Evolutionary conservation across 2,329 filamentous ascomycete genomes (phyloP).

Genomic region (Fonsecaea erecta): DNA sequence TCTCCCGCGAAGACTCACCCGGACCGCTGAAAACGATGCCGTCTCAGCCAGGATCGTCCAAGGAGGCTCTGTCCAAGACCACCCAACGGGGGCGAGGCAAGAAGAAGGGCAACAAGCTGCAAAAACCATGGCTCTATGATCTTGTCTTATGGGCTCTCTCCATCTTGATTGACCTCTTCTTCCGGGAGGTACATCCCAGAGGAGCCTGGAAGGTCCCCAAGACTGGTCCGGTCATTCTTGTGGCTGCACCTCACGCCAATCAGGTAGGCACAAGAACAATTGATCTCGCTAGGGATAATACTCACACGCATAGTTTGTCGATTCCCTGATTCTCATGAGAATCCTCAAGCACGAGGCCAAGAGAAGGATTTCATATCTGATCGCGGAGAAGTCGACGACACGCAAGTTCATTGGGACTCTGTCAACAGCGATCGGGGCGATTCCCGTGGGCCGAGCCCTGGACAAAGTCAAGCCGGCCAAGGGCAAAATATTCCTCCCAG

Average conservation of each 20-base stretch:
- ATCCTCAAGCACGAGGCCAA: conserved; percentile 84
- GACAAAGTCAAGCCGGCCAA: conserved; percentile 80
- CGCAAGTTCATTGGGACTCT: conserved; percentile 86
- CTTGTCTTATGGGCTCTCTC: conserved; percentile 57
- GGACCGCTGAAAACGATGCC: conserved; percentile 7
- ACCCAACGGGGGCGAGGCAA: conserved; percentile 40
- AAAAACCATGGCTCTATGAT: conserved; percentile 57
- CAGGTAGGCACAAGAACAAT: conserved; percentile 62
- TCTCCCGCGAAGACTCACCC: neutral
- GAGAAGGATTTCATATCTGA: conserved; percentile 87
- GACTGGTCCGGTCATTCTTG: conserved; percentile 87
- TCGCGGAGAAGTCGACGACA: conserved; percentile 93
- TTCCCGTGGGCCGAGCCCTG: conserved; percentile 91
- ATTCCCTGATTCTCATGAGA: conserved; percentile 90
- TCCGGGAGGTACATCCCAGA: conserved; percentile 93
- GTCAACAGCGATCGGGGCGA: conserved; percentile 81
- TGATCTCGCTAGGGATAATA: neutral
- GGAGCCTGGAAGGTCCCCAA: conserved; percentile 94
- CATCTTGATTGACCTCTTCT: conserved; percentile 91
- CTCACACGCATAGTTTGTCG: conserved; percentile 72
- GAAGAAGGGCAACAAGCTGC: conserved; percentile 47
- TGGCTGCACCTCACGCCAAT: conserved; percentile 95
- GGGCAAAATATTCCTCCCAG: conserved; percentile 85
- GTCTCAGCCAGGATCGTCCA: conserved; percentile 13
- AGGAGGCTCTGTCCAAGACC: neutral